These are phyloP conservation scores for Castanea mollissima DNA, from an alignment of 306 rosid genomes.

Conservation along the genomic window DNA sequence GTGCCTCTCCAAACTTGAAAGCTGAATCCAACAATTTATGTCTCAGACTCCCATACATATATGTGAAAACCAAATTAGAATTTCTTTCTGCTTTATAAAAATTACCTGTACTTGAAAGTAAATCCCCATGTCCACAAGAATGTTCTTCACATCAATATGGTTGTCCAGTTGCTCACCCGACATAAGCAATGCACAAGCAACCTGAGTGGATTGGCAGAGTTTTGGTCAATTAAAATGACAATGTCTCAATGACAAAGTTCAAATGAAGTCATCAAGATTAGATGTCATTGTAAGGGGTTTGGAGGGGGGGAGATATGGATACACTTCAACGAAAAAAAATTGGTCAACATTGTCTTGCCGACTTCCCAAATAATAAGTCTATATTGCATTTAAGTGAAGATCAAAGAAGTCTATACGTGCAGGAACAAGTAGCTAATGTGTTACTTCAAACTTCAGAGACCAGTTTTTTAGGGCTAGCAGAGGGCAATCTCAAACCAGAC, in stretches of 20 bases:
- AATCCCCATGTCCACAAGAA: slow-evolving; percentile 61
- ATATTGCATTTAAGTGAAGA: not conserved
- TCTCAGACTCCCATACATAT: slow-evolving; percentile 2
- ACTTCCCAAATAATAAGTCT: not conserved
- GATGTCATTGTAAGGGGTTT: not conserved
- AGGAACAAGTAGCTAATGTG: not conserved
- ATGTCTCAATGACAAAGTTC: slow-evolving; percentile 2
- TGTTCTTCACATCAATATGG: slow-evolving; percentile 47
- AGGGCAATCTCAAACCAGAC: not conserved
- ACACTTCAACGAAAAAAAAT: not conserved
- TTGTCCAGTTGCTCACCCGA: slow-evolving; percentile 51
- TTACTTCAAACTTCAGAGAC: slow-evolving; percentile 9
- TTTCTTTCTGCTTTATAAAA: not conserved
- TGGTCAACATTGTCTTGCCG: not conserved
- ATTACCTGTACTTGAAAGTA: slow-evolving; percentile 66
- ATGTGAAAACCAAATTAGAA: not conserved
- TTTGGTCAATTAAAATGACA: slow-evolving; percentile 12
- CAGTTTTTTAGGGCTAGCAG: not conserved
- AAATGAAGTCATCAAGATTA: not conserved
- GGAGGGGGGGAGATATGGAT: not conserved
- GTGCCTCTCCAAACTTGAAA: too few species aligned
- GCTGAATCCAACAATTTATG: not conserved
- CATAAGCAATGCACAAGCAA: slow-evolving; percentile 58
- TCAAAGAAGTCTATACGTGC: not conserved
- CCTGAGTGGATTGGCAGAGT: slow-evolving; percentile 28